Conservation (phyloP, 768 basidiomycete genomes). For the Amanita muscaria region DNA sequence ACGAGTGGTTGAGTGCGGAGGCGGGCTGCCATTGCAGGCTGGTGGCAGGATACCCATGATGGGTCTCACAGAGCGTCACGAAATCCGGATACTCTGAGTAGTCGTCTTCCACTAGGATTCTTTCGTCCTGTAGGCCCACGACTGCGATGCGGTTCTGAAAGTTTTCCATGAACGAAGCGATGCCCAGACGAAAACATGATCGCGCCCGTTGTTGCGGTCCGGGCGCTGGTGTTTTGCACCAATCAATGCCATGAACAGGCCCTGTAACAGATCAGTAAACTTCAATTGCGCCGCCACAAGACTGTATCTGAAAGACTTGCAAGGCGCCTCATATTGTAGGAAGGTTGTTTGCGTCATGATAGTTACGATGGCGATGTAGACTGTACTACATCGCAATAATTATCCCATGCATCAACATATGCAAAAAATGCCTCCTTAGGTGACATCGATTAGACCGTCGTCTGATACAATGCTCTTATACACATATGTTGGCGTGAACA, state of each 20-base stretch:
- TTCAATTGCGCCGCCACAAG: slow-evolving; percentile 3
- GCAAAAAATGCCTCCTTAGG: no score
- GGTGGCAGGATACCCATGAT: slow-evolving; percentile 90
- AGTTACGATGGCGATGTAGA: neutral
- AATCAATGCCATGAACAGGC: slow-evolving; percentile 81
- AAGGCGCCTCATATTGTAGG: slow-evolving; percentile 79
- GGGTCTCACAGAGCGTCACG: slow-evolving; percentile 71
- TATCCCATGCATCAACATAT: no score
- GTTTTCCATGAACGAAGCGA: slow-evolving; percentile 82
- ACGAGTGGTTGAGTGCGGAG: slow-evolving; percentile 49
- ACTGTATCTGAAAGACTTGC: slow-evolving; percentile 36
- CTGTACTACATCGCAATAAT: no score
- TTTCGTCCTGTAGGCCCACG: slow-evolving; percentile 74
- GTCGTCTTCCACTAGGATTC: slow-evolving; percentile 80
- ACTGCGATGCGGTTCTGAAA: slow-evolving; percentile 76
- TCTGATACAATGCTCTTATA: no score
- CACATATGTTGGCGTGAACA: no score
- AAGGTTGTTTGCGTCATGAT: slow-evolving; percentile 62
- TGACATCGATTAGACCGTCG: no score
- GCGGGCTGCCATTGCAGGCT: slow-evolving; percentile 90
- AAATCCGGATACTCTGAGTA: slow-evolving; percentile 82
- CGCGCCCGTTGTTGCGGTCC: slow-evolving; percentile 66
- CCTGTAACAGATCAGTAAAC: slow-evolving; percentile 33
- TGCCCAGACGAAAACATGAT: slow-evolving; percentile 75
- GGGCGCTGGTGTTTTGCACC: slow-evolving; percentile 76